Evolutionary conservation across 345 rosid genomes (phyloP), one percentile per base, ranked within the genome.

Genomic region (Gossypium raimondii): DNA sequence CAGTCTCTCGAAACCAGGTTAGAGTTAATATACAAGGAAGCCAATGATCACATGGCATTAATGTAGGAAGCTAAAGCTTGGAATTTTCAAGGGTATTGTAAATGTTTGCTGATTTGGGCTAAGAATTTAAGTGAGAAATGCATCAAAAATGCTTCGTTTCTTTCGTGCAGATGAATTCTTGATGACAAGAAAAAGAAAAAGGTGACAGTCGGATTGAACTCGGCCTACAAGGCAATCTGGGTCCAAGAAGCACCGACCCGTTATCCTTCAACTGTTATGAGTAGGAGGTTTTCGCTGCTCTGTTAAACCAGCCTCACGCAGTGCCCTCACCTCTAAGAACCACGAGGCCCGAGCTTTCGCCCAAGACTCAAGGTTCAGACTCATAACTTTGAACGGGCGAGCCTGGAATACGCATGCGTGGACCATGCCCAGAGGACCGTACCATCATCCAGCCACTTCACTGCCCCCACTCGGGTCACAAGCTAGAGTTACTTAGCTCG

Each of bases 261-360:
- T 75, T 17, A 77, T 79, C 87, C 80, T 64, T 43, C 85, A 83
- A 84, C 81, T 58, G 83, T 0, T 24, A 5, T 14, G 73, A 84
- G 77, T 14, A 78, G 67, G 84, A 80, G 73, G 80, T 81, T 0
- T 0, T 73, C 81, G 77, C 70, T 76, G 82, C 82, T 81, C 83
- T 74, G 83, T 84, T 67, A 74, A 24, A 82, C 85, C 80, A 79
- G 81, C 83, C 75, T n/a, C 63, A 80, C 79, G 81, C 2, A 22
- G 8, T 0, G 34, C 81, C 78, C 67, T 82, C 81, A 0, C 61
- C 76, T 22, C 13, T 60, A 78, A 10, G 55, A 62, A 0, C 64
- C 56, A 20, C 0, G 27, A 1, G 11, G 0, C 13, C 77, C 78
- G 2, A 0, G 59, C 81, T 27, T 84, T 63, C 74, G 83, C 75